These are phyloP conservation scores for fission yeast (Schizosaccharomyces pombe) DNA, from an alignment of 805 yeast genomes.

Conservation along the genomic window DNA sequence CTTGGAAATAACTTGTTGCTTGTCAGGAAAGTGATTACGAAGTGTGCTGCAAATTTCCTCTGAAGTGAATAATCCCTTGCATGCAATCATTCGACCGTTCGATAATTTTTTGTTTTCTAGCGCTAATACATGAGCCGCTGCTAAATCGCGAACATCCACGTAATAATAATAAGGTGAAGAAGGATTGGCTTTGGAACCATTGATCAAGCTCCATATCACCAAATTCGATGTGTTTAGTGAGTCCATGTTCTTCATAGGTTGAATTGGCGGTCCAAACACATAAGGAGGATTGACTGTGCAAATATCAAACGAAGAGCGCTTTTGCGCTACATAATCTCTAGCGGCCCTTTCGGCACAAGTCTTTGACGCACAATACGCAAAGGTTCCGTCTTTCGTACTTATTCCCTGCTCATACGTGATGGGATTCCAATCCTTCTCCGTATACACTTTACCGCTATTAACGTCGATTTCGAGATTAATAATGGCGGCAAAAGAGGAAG, in stretches of 20 bases:
- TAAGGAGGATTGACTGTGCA: constrained; percentile 12
- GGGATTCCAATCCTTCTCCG: constrained; percentile 20
- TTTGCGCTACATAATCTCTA: constrained; percentile 27
- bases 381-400: constrained; percentile 4
- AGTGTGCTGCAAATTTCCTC: constrained; percentile 7
- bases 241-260: constrained; percentile 11
- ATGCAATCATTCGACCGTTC: constrained; percentile 13
- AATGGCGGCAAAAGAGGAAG: constrained; percentile 34
- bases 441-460: constrained; percentile 8
- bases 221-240: constrained; percentile 17
- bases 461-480: constrained; percentile 7
- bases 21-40: constrained; percentile 9
- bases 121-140: constrained; percentile 32
- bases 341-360: constrained; percentile 32
- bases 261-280: constrained; percentile 12
- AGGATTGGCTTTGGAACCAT: constrained; percentile 8
- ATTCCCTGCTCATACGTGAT: constrained; percentile 14
- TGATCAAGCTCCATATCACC: constrained; percentile 14
- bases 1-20: constrained; percentile 8
- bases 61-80: constrained; percentile 10
- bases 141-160: constrained; percentile 41
- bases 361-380: constrained; percentile 22
- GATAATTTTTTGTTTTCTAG: constrained; percentile 14
- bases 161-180: constrained; percentile 12
- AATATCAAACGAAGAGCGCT: constrained; percentile 10